Base-by-base conservation (phyloP, 768 basidiomycete genomes). In the Lyophyllum semitale region DNA sequence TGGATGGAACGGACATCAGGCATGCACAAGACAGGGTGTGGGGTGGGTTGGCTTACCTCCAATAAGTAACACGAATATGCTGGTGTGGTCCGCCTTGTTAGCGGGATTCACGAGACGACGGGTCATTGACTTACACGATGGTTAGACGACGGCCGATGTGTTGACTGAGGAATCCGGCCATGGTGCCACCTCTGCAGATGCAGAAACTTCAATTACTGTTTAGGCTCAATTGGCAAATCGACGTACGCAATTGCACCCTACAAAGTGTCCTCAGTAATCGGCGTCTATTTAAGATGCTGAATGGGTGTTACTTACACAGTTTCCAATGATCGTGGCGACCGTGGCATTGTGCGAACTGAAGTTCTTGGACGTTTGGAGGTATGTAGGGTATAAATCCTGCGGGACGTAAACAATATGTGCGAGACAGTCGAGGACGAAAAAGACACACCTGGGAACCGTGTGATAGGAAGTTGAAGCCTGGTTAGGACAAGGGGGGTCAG, bases 241-340 rank as follows among this genome's bases (percentile, higher is more conserved):
- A 61, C 58, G 26, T 54, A 62, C 63, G 50, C 59, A 17, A 66
- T 55, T 2, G 65, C 65, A 11, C 65, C 65, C 65, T 66, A 27
- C 23, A 47, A 8, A 30, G 17, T 17, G 22, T 17, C 15, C 25
- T 32, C 8, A 33, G 20, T 18, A 49, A 8, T 26, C 45, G 13
- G 51, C 25, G 18, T 17, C 41, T 35, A 18, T 12, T 3, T 18
- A 2, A 20, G 33, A n/a, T 17, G 33, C 9, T 35, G 30, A 30
- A 38, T 22, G 20, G 30, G 23, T 26, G 26, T n/a, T 15, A 62
- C 59, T 23, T 42, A 65, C 82, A 58, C 78, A 82, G 60, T 78
- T 84, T 20, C 84, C 83, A 48, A 89, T 83, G 65, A 90, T 89
- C 2, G 88, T 89, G 0, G 87, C 84, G 30, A 84, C 73, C 1